Evolutionary conservation across 345 rosid genomes (phyloP).

Genomic region (Turritis glabra): DNA sequence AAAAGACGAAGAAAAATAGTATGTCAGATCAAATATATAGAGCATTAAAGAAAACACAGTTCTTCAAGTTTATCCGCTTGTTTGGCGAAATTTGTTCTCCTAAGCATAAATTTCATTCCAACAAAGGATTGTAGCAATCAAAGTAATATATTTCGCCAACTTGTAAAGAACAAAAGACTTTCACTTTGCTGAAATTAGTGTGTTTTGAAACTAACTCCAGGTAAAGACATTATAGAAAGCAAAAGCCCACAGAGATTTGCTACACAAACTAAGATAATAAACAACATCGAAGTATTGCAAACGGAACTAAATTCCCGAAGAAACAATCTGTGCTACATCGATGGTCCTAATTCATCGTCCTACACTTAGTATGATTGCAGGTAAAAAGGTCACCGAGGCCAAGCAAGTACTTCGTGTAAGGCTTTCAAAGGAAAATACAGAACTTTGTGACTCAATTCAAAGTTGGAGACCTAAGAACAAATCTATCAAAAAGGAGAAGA

Average conservation of each 20-base stretch:
- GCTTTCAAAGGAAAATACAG: background rate
- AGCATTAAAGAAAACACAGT: background rate
- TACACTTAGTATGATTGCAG: background rate
- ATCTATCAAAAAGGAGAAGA: background rate
- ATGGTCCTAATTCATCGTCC: background rate
- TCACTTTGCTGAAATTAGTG: background rate
- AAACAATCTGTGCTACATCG: background rate
- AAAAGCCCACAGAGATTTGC: background rate
- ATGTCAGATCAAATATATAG: background rate
- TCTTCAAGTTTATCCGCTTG: background rate
- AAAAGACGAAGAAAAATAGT: background rate
- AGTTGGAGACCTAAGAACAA: background rate
- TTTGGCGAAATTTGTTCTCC: background rate
- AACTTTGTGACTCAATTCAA: slow-evolving; percentile 1
- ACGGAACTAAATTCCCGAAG: background rate
- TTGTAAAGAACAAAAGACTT: background rate
- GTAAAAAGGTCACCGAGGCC: background rate
- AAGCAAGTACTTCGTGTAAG: background rate
- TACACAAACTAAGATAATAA: background rate
- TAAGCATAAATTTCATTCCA: background rate
- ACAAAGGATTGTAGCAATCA: slow-evolving; percentile 12
- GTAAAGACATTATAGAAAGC: background rate
- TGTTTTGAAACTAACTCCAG: background rate
- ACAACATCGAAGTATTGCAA: background rate
- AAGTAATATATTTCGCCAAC: background rate